Percentiles rank a stretch among this genome's conserved stretches.
phyloP scores from a whole-genome alignment of 495 filamentous ascomycete genomes.

The Lineolata rhizophorae region DNA sequence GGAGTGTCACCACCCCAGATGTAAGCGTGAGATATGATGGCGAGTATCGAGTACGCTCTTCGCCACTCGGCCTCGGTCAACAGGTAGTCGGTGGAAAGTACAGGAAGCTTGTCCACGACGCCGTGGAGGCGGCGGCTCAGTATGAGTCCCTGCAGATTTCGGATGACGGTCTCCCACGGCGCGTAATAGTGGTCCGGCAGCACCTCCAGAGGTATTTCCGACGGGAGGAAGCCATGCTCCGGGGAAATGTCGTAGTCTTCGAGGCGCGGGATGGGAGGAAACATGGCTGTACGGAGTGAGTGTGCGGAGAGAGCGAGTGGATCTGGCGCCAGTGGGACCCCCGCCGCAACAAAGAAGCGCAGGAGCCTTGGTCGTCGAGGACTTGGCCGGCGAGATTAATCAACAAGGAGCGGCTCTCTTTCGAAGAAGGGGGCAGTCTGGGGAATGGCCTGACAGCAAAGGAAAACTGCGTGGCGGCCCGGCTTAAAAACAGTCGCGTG shows the following conservation, averaged over 20 bases:
- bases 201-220: conserved; percentile 52
- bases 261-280: conserved; percentile 56
- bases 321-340: too few species aligned
- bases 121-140: conserved; percentile 59
- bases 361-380: too few species aligned
- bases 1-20: conserved; percentile 85
- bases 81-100: conserved; percentile 62
- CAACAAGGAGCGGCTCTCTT: too few species aligned
- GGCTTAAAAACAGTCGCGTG: too few species aligned
- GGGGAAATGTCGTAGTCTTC: conserved; percentile 77
- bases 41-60: conserved; percentile 69
- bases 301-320: too few species aligned
- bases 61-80: conserved; percentile 74
- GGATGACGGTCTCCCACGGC: conserved; percentile 69
- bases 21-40: conserved; percentile 78
- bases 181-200: conserved; percentile 80
- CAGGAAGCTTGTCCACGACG: conserved; percentile 54
- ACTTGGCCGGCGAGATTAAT: too few species aligned
- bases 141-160: conserved; percentile 71
- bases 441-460: too few species aligned
- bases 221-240: conserved; percentile 70
- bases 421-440: too few species aligned
- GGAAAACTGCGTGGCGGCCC: too few species aligned
- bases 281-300: too few species aligned
- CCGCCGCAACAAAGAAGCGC: too few species aligned